Percentiles rank a stretch among this genome's conserved stretches.
Conservation (phyloP, 2,329 filamentous ascomycete species). For the Dendryphion nanum region DNA sequence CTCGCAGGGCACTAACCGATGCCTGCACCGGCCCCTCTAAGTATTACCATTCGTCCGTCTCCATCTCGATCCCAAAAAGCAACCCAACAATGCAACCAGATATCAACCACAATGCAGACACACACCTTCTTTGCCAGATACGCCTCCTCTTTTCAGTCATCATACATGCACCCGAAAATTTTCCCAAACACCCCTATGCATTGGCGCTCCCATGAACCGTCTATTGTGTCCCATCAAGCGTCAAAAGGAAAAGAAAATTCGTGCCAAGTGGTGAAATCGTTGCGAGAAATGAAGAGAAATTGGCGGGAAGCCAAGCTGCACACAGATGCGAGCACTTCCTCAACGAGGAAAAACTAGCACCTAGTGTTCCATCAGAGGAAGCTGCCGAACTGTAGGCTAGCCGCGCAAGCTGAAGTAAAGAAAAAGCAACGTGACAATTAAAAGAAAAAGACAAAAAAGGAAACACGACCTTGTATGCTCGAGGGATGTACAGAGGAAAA, state of each 20-base stretch:
- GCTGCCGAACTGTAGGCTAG: not conserved
- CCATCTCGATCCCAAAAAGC: not conserved
- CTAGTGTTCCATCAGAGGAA: not conserved
- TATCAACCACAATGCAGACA: not conserved
- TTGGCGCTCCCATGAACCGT: not conserved
- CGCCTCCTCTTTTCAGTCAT: not conserved
- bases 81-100: not conserved
- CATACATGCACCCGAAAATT: constrained; percentile 1
- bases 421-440: not conserved
- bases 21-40: not conserved
- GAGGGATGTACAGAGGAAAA: not conserved
- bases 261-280: not conserved
- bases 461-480: not conserved
- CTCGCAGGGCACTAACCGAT: not conserved
- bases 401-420: not conserved
- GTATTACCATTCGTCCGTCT: not conserved
- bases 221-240: not conserved
- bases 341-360: not conserved
- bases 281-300: not conserved
- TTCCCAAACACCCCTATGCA: not conserved
- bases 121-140: no score
- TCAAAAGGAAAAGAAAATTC: not conserved
- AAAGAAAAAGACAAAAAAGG: not conserved
- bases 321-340: not conserved
- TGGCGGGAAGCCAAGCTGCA: not conserved